phyloP scores from a whole-genome alignment of 148 eudicot genomes.

The Talinum fruticosum region DNA sequence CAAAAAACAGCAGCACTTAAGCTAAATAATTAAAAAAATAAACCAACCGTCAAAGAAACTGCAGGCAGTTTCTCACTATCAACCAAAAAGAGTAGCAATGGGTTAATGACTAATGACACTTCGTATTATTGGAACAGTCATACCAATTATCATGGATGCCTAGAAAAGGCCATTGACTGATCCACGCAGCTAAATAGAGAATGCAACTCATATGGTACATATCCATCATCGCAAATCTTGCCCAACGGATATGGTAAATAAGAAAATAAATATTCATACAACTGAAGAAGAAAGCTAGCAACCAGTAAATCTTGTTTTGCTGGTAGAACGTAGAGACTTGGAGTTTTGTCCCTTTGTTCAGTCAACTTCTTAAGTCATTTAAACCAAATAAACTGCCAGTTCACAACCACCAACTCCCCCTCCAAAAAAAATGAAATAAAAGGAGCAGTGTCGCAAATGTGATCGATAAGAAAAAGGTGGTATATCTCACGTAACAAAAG shows the following conservation, averaged over 20 bases:
- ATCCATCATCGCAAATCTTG: too few species aligned
- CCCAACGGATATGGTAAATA: too few species aligned
- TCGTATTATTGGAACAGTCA: too few species aligned
- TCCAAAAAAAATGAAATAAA: background rate
- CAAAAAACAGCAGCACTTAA: background rate
- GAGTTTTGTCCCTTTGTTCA: background rate
- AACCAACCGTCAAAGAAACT: background rate
- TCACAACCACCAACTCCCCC: background rate
- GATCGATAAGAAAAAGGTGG: background rate
- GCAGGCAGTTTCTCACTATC: background rate
- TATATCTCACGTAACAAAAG: background rate
- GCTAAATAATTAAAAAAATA: background rate
- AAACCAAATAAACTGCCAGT: background rate
- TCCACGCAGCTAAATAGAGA: background rate
- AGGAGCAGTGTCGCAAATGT: background rate
- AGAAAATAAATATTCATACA: too few species aligned
- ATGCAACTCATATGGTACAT: too few species aligned
- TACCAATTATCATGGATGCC: constrained; percentile 6
- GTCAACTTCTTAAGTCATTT: background rate
- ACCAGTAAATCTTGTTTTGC: too few species aligned
- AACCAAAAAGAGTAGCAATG: too few species aligned
- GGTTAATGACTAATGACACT: background rate
- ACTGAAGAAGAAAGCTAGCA: too few species aligned
- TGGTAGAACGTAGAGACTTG: too few species aligned
- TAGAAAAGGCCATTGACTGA: background rate